Evolutionary conservation across 1,139 yeast species (phyloP).

Genomic region (Pneumocystis sp.): DNA sequence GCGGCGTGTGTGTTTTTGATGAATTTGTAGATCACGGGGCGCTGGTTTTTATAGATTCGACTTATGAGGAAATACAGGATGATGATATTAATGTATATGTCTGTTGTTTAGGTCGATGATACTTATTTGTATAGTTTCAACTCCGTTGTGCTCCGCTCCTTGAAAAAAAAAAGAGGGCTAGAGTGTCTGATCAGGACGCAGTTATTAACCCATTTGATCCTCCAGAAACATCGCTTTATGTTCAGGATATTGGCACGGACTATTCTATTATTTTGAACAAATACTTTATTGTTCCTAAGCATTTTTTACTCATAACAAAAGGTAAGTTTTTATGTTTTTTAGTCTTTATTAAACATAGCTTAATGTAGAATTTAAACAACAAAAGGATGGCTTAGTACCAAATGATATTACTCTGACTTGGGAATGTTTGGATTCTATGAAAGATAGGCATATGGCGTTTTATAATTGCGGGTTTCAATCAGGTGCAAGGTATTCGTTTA

Average conservation of each 20-base stretch:
- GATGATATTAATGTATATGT: not conserved
- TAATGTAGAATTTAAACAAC: conserved; percentile 39
- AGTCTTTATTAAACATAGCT: not conserved
- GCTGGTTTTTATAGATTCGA: not conserved
- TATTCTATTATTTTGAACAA: conserved; percentile 65
- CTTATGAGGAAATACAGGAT: not conserved
- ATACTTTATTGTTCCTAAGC: conserved; percentile 68
- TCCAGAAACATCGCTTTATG: conserved; percentile 63
- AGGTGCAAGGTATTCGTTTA: conserved; percentile 39
- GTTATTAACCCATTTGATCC: conserved; percentile 55
- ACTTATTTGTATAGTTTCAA: not conserved
- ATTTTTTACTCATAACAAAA: conserved; percentile 62
- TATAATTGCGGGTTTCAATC: conserved; percentile 76
- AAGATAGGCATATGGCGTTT: conserved; percentile 49
- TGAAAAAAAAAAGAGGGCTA: not conserved
- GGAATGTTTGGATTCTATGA: conserved; percentile 29
- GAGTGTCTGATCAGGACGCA: not conserved
- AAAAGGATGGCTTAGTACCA: conserved; percentile 55
- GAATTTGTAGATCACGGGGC: not conserved
- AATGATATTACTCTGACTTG: conserved; percentile 48
- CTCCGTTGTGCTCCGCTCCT: not conserved
- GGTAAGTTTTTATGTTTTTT: conserved; percentile 13
- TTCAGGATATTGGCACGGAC: conserved; percentile 40
- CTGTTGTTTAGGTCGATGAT: not conserved
- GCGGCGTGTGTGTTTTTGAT: not conserved